Conservation (phyloP, 2,329 filamentous ascomycete species). For the Penicillium sp. region DNA sequence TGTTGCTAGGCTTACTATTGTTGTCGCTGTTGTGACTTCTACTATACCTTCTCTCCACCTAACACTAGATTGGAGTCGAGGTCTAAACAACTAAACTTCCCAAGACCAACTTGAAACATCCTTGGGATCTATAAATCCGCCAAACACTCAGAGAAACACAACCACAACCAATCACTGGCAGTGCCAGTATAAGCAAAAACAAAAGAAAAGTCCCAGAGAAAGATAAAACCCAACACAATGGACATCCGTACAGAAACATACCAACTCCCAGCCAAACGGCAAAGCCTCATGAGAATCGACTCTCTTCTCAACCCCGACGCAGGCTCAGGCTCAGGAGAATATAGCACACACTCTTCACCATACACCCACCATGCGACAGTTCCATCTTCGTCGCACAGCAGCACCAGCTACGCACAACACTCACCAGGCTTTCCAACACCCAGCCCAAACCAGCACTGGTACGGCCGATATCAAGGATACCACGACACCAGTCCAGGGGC, state of each 20-base stretch:
- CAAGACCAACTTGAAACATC: too few species aligned
- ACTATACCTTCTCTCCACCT: not conserved
- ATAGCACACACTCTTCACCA: constrained; percentile 20
- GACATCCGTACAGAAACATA: constrained; percentile 22
- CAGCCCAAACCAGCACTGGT: constrained; percentile 35
- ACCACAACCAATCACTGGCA: constrained; percentile 4
- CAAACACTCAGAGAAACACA: constrained; percentile 3
- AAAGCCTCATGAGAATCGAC: constrained; percentile 41
- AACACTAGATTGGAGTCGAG: not conserved
- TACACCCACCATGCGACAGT: constrained; percentile 22
- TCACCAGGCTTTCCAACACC: constrained; percentile 37
- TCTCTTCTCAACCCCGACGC: constrained; percentile 36
- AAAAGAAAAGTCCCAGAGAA: not conserved
- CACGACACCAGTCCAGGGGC: constrained; percentile 26
- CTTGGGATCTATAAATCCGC: constrained; percentile 10
- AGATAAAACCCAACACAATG: constrained; percentile 9
- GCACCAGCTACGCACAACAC: constrained; percentile 21
- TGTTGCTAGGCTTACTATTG: not conserved
- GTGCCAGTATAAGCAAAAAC: not conserved
- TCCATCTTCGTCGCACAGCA: constrained; percentile 15
- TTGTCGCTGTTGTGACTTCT: not conserved
- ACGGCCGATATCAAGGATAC: constrained; percentile 26
- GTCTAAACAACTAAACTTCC: not conserved
- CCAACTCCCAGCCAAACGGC: constrained; percentile 29
- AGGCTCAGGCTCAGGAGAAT: constrained; percentile 19